Base-by-base conservation (phyloP, 1,139 yeast genomes). In the Suhomyces bolitotheri region DNA sequence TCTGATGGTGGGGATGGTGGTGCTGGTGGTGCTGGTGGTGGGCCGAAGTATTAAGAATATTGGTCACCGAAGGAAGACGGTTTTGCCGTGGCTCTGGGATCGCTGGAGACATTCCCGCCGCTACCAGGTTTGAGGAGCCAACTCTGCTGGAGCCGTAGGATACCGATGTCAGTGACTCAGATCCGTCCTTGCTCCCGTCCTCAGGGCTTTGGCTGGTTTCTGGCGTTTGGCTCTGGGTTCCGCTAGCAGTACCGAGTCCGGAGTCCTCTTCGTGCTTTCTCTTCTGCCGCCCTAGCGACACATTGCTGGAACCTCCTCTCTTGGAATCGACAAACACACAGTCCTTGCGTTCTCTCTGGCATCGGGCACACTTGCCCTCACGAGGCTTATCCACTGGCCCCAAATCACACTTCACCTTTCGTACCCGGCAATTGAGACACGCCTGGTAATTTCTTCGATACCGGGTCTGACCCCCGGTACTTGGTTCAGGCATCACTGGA, bases 361-460 rank as follows among this genome's bases (percentile, higher is more conserved):
- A 89, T 36, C 97, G 64, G 3, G 80, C 82, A 69, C 97, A 90
- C 13, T 94, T 94, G 5, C 95, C 95, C 7, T 78, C 80, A 34
- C 73, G 70, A 0, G 96, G 96, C 39, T 71, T 72, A 39, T 81
- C 83, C 9, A 80, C 78, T 4, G 82, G 78, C 2, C 95, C 96
- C 45, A 88, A 61, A 51, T 87, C 95, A 62, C 97, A 89, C 52
- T 82, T 81, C 31, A 86, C 87, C 53, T 89, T 89, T 24, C 95
- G 74, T 7, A 80, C 76, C 10, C 96, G 73, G 57, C 97, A 89
- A 58, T 81, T 85, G 34, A 84, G 62, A 52, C 97, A 89, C 0
- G 97, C 97, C 42, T 79, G 73, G 58, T 85, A 89, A 46, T 82
- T 81, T 41, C 97, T 61, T 46, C n/a, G n/a, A n/a, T n/a, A n/a